Evolutionary conservation across 73 alveolate species (phyloP).

Genomic region (Paramecium sonneborni): DNA sequence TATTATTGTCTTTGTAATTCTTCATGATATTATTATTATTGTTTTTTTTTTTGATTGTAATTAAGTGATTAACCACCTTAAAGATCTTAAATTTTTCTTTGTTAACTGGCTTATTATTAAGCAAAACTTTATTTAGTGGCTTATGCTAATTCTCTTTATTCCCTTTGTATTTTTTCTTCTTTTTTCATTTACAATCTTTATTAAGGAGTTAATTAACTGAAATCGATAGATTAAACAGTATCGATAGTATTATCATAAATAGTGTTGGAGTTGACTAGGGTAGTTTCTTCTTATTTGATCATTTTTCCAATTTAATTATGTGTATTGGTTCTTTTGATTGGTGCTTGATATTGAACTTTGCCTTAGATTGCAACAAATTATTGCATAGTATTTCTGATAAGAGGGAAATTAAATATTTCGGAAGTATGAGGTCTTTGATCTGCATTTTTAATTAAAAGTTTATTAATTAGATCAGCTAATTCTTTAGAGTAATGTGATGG

Average conservation of each 20-base stretch:
- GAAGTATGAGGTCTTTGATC: constrained; percentile 28
- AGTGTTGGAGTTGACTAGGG: background rate
- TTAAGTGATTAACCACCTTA: background rate
- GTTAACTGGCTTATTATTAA: background rate
- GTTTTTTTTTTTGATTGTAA: background rate
- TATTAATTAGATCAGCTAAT: constrained; percentile 34
- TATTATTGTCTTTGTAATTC: background rate
- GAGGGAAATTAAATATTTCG: background rate
- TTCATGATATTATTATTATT: background rate
- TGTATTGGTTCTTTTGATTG: constrained; percentile 38
- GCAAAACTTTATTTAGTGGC: background rate
- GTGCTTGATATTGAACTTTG: background rate
- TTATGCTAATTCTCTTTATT: background rate
- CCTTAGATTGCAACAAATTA: constrained; percentile 15
- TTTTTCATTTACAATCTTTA: background rate
- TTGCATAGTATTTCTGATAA: constrained; percentile 1
- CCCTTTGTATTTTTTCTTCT: background rate
- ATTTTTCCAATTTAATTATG: constrained; percentile 44
- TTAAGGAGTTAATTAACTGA: constrained; percentile 23
- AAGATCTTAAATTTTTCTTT: constrained; percentile 3
- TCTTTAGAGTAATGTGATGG: constrained; percentile 81
- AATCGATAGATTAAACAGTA: constrained; percentile 32
- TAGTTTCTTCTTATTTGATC: constrained; percentile 19
- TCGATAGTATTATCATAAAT: background rate
- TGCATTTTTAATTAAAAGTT: constrained; percentile 28